These are phyloP conservation scores for Protostelium mycophagum DNA, from an alignment of 78 protist genomes.

Conservation along the genomic window DNA sequence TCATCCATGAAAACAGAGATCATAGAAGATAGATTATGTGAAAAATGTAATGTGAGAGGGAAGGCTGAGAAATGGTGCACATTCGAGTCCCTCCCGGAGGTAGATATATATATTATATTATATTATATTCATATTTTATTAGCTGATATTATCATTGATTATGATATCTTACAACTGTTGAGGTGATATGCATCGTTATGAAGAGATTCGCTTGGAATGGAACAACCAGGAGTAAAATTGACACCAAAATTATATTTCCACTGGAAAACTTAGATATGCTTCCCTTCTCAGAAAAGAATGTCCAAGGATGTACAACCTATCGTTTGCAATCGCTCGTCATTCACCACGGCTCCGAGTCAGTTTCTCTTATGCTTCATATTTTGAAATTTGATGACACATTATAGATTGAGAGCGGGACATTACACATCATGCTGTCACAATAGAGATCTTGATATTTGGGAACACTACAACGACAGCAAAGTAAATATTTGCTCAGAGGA, in stretches of 20 bases:
- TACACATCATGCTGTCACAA: conserved; percentile 46
- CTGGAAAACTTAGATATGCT: conserved; percentile 22
- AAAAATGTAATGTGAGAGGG: conserved; percentile 11
- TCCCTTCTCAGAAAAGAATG: background rate
- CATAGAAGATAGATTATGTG: background rate
- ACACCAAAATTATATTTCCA: conserved; percentile 37
- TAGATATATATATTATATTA: background rate
- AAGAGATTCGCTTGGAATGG: conserved; percentile 35
- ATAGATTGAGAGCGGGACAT: conserved; percentile 27
- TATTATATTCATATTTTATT: background rate
- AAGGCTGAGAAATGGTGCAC: conserved; percentile 34
- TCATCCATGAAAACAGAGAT: background rate
- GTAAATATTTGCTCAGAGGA: conserved; percentile 25
- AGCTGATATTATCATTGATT: conserved; percentile 2
- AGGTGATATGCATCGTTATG: conserved; percentile 45
- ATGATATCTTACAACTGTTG: background rate
- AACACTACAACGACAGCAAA: conserved; percentile 45
- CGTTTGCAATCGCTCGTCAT: conserved; percentile 24
- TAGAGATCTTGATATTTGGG: conserved; percentile 45
- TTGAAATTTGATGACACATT: background rate
- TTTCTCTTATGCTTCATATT: background rate
- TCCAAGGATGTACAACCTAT: conserved; percentile 7
- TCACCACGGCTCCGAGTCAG: conserved; percentile 37
- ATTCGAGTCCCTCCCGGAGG: conserved; percentile 26
- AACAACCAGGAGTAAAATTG: conserved; percentile 16